phyloP scores from a whole-genome alignment of 768 basidiomycete species.

The Lactarius sp. region DNA sequence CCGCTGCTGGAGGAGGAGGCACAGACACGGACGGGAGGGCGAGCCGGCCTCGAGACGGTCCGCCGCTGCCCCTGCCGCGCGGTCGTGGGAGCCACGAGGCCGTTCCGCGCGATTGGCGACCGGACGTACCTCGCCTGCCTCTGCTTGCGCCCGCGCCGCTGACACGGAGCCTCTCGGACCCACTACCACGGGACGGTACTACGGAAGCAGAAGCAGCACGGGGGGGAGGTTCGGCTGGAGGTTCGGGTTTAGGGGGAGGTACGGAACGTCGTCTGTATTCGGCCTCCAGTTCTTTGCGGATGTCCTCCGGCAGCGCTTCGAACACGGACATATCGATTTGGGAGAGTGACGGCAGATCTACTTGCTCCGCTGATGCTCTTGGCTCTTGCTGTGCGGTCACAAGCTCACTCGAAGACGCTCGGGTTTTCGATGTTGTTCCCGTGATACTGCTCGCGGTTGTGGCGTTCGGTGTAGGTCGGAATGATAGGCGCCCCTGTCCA shows the following conservation, averaged over 20 bases:
- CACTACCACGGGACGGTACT: background rate
- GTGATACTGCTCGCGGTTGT: conserved; percentile 3
- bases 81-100: background rate
- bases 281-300: conserved; percentile 61
- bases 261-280: conserved; percentile 61
- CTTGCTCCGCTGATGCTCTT: background rate
- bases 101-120: background rate
- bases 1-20: conserved; percentile 1
- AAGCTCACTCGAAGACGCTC: conserved; percentile 5
- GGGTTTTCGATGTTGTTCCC: background rate
- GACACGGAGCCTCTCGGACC: conserved; percentile 8
- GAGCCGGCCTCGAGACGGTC: conserved; percentile 38
- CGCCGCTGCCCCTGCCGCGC: background rate
- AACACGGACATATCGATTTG: conserved; percentile 71
- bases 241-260: conserved; percentile 36
- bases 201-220: conserved; percentile 17
- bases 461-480: conserved; percentile 36
- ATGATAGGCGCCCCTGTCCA: conserved; percentile 61
- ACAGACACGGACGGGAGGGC: conserved; percentile 34
- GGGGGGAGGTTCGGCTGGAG: conserved; percentile 9
- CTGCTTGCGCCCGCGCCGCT: conserved; percentile 17
- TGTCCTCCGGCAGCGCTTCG: conserved; percentile 62
- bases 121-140: background rate
- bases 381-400: conserved; percentile 2
- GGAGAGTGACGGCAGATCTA: conserved; percentile 61